Conservation (phyloP, 2,329 filamentous ascomycete species). For the Purpureocillium takamizusanense region DNA sequence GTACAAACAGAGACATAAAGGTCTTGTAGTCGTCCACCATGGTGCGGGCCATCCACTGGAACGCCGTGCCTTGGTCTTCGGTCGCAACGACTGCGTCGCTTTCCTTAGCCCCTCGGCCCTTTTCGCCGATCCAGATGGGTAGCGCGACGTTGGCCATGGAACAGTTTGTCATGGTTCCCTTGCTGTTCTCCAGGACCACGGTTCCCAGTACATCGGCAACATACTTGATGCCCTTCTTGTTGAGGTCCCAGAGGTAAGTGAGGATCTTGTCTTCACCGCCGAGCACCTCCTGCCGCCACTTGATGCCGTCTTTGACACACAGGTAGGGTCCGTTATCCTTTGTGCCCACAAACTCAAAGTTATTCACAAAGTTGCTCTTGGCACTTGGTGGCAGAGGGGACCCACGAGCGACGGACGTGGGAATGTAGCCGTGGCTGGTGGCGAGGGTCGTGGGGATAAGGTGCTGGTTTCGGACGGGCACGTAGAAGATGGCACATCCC, state of each 20-base stretch:
- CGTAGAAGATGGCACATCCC: conserved; percentile 72
- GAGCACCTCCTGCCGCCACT: conserved; percentile 59
- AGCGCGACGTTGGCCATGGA: conserved; percentile 65
- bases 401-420: conserved; percentile 23
- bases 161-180: conserved; percentile 54
- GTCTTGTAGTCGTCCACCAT: conserved; percentile 57
- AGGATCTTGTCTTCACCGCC: conserved; percentile 67
- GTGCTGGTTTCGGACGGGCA: conserved; percentile 65
- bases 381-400: conserved; percentile 32
- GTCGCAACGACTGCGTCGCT: conserved; percentile 18
- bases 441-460: conserved; percentile 67
- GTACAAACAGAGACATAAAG: conserved; percentile 56
- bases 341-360: conserved; percentile 73
- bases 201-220: conserved; percentile 60
- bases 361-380: conserved; percentile 54
- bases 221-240: conserved; percentile 50
- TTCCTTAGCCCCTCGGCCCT: conserved; percentile 15
- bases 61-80: conserved; percentile 26
- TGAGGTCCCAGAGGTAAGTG: conserved; percentile 53
- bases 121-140: conserved; percentile 42
- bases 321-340: conserved; percentile 64
- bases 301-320: conserved; percentile 61
- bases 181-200: conserved; percentile 58
- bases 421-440: conserved; percentile 69
- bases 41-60: conserved; percentile 47